Evolutionary conservation across 257 asterid genomes (phyloP).

Genomic region (Nemophila menziesii): DNA sequence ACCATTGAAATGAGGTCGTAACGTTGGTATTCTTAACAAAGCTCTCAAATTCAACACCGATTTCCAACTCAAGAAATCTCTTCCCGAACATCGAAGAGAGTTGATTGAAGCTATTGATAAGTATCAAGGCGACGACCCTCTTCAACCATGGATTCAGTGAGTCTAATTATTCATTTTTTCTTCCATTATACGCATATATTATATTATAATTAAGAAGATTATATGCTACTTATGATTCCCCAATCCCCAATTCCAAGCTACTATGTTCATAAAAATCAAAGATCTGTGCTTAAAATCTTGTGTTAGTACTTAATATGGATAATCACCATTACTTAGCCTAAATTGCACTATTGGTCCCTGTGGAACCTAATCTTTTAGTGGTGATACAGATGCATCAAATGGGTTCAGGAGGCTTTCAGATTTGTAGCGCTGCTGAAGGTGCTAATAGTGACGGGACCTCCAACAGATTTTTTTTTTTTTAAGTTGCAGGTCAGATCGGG

Average conservation of each 20-base stretch:
- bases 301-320: background rate
- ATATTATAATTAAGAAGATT: too few relatives aligned
- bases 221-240: too few relatives aligned
- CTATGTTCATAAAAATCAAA: too few relatives aligned
- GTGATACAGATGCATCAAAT: constrained; percentile 85
- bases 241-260: too few relatives aligned
- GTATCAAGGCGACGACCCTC: constrained; percentile 78
- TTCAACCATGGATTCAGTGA: constrained; percentile 89
- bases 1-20: constrained; percentile 91
- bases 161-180: constrained; percentile 13
- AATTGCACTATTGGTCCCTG: too few relatives aligned
- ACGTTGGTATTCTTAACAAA: constrained; percentile 60
- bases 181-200: too few relatives aligned
- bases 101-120: constrained; percentile 70
- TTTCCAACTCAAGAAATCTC: constrained; percentile 43
- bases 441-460: too few relatives aligned
- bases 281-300: background rate
- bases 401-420: constrained; percentile 92
- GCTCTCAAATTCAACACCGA: constrained; percentile 60
- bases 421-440: too few relatives aligned
- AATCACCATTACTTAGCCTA: background rate
- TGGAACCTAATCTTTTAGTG: constrained; percentile 7
- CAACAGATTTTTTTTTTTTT: too few relatives aligned
- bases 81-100: constrained; percentile 54
- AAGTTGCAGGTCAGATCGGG: too few relatives aligned